These are phyloP conservation scores for Ogataea chonburiensis DNA, from an alignment of 805 yeast species.

Conservation along the genomic window DNA sequence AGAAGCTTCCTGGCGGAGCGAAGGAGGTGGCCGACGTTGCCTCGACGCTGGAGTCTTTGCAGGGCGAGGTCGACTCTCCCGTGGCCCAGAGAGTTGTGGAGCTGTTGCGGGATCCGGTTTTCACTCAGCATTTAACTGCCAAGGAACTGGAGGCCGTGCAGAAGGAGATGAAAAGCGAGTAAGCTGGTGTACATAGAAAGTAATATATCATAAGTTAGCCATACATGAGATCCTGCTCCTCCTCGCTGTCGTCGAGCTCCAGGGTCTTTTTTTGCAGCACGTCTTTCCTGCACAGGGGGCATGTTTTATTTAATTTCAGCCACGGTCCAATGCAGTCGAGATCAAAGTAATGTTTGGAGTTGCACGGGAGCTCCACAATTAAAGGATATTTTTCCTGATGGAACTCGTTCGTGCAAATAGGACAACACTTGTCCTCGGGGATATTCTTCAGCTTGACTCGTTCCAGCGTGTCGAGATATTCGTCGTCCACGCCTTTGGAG, in stretches of 20 bases:
- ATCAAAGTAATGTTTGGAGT: constrained; percentile 70
- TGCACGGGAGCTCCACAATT: constrained; percentile 73
- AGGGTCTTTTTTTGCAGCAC: constrained; percentile 46
- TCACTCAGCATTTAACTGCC: constrained; percentile 50
- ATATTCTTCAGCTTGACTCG: constrained; percentile 50
- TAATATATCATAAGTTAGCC: constrained; percentile 42
- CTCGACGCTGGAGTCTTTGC: constrained; percentile 24
- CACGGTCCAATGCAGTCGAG: constrained; percentile 90
- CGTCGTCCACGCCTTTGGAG: constrained; percentile 57
- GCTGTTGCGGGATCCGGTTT: constrained; percentile 67
- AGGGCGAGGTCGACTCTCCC: constrained; percentile 34
- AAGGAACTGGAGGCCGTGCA: constrained; percentile 23
- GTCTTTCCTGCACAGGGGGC: constrained; percentile 85
- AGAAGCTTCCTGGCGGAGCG: constrained; percentile 26
- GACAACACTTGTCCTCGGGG: constrained; percentile 60
- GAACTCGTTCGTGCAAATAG: constrained; percentile 79
- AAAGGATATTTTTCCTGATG: constrained; percentile 74
- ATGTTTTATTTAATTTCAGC: constrained; percentile 70
- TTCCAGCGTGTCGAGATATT: constrained; percentile 73
- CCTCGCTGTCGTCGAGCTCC: constrained; percentile 45
- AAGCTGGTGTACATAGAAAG: constrained; percentile 6
- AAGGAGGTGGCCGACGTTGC: constrained; percentile 23
- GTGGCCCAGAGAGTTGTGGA: constrained; percentile 69
- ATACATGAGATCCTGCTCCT: constrained; percentile 73
- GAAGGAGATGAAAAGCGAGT: constrained; percentile 6